Percentiles rank a stretch among this genome's conserved stretches.
phyloP scores from a whole-genome alignment of 1,284 basidiomycete genomes.

The Cystobasidium pallidum region DNA sequence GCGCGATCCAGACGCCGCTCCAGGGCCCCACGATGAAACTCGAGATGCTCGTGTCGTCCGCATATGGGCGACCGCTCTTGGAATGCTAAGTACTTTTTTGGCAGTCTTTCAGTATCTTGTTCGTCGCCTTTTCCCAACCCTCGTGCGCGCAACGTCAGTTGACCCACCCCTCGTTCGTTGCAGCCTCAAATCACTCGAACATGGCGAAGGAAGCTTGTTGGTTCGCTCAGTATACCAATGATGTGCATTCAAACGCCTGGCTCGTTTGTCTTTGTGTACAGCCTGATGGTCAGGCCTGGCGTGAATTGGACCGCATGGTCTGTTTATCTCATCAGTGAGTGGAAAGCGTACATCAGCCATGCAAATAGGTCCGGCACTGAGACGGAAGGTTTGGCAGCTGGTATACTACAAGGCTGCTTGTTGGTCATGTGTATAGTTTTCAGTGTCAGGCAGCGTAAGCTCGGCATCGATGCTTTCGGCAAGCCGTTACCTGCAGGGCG shows the following conservation, averaged over 20 bases:
- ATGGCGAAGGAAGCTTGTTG: constrained; percentile 37
- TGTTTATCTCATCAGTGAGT: constrained; percentile 62
- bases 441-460: constrained; percentile 57
- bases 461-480: constrained; percentile 93
- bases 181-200: constrained; percentile 27
- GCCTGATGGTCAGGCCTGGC: constrained; percentile 66
- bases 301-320: constrained; percentile 57
- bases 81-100: constrained; percentile 55
- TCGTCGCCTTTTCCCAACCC: constrained; percentile 67
- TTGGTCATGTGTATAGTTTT: constrained; percentile 61
- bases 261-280: constrained; percentile 81
- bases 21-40: constrained; percentile 47
- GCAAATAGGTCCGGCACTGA: constrained; percentile 41
- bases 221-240: constrained; percentile 76
- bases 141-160: constrained; percentile 73
- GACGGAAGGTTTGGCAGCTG: constrained; percentile 64
- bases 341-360: constrained; percentile 67
- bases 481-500: constrained; percentile 51
- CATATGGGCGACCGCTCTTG: constrained; percentile 58
- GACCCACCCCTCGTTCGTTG: not conserved
- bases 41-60: constrained; percentile 51
- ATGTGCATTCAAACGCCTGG: constrained; percentile 96
- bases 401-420: constrained; percentile 79
- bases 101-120: constrained; percentile 58
- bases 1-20: constrained; percentile 43